Evolutionary conservation across 176 grass and related monocot genomes (phyloP).

Genomic region (Aegilops bicornis): DNA sequence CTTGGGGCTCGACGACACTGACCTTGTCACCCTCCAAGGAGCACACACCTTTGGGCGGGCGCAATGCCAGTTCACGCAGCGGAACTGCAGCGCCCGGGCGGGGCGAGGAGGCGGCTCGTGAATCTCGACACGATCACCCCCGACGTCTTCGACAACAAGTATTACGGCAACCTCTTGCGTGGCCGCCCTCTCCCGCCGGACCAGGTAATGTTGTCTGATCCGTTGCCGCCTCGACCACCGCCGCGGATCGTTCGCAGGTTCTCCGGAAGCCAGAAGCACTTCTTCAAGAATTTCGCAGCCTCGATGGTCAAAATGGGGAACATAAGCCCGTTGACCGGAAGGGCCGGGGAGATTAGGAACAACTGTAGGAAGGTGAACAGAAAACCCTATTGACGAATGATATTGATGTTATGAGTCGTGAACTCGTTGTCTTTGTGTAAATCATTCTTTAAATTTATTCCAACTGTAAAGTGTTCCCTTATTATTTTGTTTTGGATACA

Average conservation of each 20-base stretch:
- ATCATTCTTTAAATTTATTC: background rate
- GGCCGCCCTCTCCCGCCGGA: background rate
- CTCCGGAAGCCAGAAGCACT: conserved; percentile 22
- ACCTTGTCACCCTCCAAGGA: background rate
- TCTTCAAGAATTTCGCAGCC: conserved; percentile 41
- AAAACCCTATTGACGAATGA: background rate
- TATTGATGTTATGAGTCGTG: background rate
- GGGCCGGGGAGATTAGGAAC: conserved; percentile 36
- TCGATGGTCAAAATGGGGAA: conserved; percentile 71
- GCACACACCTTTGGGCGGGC: background rate
- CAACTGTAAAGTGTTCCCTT: background rate
- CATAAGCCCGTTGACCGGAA: conserved; percentile 41
- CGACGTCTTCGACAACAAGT: background rate
- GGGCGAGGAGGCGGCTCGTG: background rate
- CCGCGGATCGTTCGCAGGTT: conserved; percentile 15
- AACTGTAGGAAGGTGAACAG: conserved; percentile 46
- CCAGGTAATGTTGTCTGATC: background rate
- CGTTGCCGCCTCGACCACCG: background rate
- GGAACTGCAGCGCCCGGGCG: background rate
- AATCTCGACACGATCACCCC: background rate
- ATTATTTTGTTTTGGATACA: background rate
- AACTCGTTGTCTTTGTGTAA: background rate
- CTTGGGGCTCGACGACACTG: background rate
- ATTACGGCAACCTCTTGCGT: background rate
- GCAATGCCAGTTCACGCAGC: background rate